These are phyloP conservation scores for Diaporthe vaccinii DNA, from an alignment of 2,329 filamentous ascomycete species.

Conservation along the genomic window DNA sequence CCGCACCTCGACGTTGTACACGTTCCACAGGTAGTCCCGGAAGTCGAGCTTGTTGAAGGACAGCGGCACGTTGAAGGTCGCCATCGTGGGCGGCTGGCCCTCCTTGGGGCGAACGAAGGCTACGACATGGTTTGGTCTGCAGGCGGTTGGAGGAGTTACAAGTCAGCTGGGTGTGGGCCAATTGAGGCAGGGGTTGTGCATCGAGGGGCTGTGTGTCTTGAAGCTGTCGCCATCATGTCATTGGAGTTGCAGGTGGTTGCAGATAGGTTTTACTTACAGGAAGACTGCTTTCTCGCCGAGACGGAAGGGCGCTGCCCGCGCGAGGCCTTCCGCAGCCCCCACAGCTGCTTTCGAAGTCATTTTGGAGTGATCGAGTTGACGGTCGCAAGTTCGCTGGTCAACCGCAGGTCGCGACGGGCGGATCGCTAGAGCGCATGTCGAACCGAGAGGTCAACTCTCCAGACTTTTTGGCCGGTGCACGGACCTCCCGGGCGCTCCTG, in stretches of 20 bases:
- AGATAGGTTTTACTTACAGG: conserved; percentile 58
- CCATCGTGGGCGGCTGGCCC: conserved; percentile 81
- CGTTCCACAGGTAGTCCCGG: conserved; percentile 92
- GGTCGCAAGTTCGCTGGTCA: conserved; percentile 27
- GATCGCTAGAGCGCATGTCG: conserved; percentile 1
- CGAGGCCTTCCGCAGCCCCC: conserved; percentile 52
- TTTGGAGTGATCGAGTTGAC: conserved; percentile 4
- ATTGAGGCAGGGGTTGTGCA: background rate
- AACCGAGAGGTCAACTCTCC: conserved; percentile 24
- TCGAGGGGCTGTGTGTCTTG: background rate
- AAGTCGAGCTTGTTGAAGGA: conserved; percentile 97
- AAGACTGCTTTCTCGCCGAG: conserved; percentile 69
- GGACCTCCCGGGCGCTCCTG: conserved; percentile 5
- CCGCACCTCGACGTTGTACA: conserved; percentile 81
- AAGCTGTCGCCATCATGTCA: background rate
- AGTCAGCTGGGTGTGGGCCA: background rate
- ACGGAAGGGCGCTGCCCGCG: conserved; percentile 58
- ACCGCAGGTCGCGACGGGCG: conserved; percentile 11
- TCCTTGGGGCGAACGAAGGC: conserved; percentile 80
- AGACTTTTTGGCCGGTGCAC: conserved; percentile 38
- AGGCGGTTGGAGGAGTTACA: background rate
- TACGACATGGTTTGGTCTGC: conserved; percentile 84
- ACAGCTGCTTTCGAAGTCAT: conserved; percentile 44
- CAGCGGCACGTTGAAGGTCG: conserved; percentile 91
- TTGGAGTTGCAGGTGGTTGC: background rate